phyloP scores from a whole-genome alignment of 768 basidiomycete species.

The Cystoderma amianthinum region DNA sequence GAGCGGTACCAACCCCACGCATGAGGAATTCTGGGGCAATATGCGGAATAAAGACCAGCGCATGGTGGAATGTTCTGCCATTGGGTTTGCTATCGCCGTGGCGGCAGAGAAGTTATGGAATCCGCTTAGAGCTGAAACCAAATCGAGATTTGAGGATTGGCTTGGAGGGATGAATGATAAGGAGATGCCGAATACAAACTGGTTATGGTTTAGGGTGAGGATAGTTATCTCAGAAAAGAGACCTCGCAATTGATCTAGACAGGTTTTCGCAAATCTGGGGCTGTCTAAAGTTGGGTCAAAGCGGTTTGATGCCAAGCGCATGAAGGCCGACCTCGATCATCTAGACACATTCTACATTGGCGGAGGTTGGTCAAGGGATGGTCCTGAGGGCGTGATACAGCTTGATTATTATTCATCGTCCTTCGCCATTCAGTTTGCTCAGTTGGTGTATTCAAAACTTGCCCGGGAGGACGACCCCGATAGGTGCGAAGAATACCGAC shows the following conservation, averaged over 20 bases:
- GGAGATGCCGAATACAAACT: slow-evolving; percentile 80
- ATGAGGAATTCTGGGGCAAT: slow-evolving; percentile 69
- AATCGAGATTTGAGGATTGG: slow-evolving; percentile 57
- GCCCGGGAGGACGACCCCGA: slow-evolving; percentile 55
- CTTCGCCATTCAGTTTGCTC: slow-evolving; percentile 73
- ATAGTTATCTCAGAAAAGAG: not conserved
- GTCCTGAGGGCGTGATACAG: slow-evolving; percentile 72
- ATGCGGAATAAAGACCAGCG: slow-evolving; percentile 72
- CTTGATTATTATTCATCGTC: slow-evolving; percentile 76
- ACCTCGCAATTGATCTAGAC: not conserved
- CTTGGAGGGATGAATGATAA: slow-evolving; percentile 75
- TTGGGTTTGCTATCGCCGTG: slow-evolving; percentile 65
- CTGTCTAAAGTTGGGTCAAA: slow-evolving; percentile 54
- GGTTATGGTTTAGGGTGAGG: slow-evolving; percentile 75
- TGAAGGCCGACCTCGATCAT: slow-evolving; percentile 70
- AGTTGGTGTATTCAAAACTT: slow-evolving; percentile 65
- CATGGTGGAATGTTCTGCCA: slow-evolving; percentile 78
- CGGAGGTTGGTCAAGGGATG: slow-evolving; percentile 72
- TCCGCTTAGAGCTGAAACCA: slow-evolving; percentile 42
- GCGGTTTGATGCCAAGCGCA: slow-evolving; percentile 48
- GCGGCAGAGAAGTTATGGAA: slow-evolving; percentile 62
- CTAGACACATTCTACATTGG: slow-evolving; percentile 77
- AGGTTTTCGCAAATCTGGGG: slow-evolving; percentile 75
- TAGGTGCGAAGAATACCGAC: slow-evolving; percentile 57
- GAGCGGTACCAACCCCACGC: slow-evolving; percentile 60